Percentiles rank a stretch among this genome's conserved stretches.
These are phyloP conservation scores for Trametes punicea DNA, from an alignment of 768 basidiomycete genomes.

Conservation along the genomic window DNA sequence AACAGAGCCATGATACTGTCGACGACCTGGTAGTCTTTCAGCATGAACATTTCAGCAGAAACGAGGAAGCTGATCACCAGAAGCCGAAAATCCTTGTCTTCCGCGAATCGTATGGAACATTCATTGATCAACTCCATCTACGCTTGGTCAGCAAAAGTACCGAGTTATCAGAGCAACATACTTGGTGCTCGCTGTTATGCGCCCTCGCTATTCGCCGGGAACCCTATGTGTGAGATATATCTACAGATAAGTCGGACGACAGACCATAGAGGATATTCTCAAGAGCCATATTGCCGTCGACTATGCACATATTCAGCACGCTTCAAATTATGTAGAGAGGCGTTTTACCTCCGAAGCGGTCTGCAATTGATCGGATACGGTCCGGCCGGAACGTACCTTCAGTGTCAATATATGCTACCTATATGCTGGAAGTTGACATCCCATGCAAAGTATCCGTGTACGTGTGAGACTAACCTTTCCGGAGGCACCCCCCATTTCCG, in stretches of 20 bases:
- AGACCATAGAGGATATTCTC: conserved; percentile 91
- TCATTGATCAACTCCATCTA: conserved; percentile 93
- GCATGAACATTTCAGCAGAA: too few species aligned
- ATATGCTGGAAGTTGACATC: not conserved
- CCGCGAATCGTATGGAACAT: conserved; percentile 83
- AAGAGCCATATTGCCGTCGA: conserved; percentile 82
- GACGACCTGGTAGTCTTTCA: conserved; percentile 56
- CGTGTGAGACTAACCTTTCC: conserved; percentile 64
- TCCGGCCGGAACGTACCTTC: conserved; percentile 97
- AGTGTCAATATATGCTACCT: conserved; percentile 93
- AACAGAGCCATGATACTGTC: conserved; percentile 98
- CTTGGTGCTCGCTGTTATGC: conserved; percentile 91
- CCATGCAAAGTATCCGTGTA: not conserved
- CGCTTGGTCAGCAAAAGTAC: conserved; percentile 2
- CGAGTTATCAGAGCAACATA: conserved; percentile 25
- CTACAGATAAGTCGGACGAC: not conserved
- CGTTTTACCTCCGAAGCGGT: conserved; percentile 65
- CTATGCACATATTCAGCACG: conserved; percentile 26
- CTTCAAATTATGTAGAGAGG: too few species aligned
- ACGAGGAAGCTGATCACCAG: too few species aligned
- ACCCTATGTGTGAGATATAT: not conserved
- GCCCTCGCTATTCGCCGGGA: conserved; percentile 63
- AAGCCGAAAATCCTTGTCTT: conserved; percentile 80
- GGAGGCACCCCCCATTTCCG: conserved; percentile 85
- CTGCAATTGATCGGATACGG: conserved; percentile 85